These are phyloP conservation scores for Pythium dissimile DNA, from an alignment of 352 stramenopile genomes.

Conservation along the genomic window DNA sequence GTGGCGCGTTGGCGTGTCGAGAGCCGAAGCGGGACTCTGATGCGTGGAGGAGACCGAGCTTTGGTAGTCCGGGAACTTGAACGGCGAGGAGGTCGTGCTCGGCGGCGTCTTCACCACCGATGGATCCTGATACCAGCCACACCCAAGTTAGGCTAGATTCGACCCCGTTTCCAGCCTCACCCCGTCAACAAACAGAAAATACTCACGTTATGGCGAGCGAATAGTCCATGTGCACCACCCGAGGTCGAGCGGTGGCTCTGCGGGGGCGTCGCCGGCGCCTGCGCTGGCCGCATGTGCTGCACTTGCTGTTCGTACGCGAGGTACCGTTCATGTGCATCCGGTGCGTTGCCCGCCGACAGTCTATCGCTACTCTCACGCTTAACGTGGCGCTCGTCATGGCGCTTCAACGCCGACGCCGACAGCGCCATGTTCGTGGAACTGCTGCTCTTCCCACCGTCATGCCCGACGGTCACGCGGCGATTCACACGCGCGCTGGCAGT, in stretches of 20 bases:
- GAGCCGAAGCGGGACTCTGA: background rate
- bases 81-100: slow-evolving; percentile 22
- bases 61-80: slow-evolving; percentile 23
- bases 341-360: slow-evolving; percentile 8
- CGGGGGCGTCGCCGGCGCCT: slow-evolving; percentile 1
- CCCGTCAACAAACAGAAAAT: background rate
- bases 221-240: slow-evolving; percentile 9
- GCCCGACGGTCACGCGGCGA: slow-evolving; percentile 1
- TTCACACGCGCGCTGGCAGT: background rate
- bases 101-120: slow-evolving; percentile 17
- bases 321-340: slow-evolving; percentile 17
- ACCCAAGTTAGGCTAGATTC: background rate
- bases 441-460: background rate
- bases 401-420: slow-evolving; percentile 16
- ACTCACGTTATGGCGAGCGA: slow-evolving; percentile 20
- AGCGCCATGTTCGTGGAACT: background rate
- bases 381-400: slow-evolving; percentile 11
- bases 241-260: slow-evolving; percentile 6
- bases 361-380: slow-evolving; percentile 4
- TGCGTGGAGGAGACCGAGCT: slow-evolving; percentile 12
- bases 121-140: slow-evolving; percentile 14
- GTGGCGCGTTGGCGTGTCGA: slow-evolving; percentile 3
- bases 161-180: background rate
- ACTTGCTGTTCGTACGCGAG: slow-evolving; percentile 20
- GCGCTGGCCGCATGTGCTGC: background rate